phyloP scores from a whole-genome alignment of 495 filamentous ascomycete species.

The Penicillium diatomitis region DNA sequence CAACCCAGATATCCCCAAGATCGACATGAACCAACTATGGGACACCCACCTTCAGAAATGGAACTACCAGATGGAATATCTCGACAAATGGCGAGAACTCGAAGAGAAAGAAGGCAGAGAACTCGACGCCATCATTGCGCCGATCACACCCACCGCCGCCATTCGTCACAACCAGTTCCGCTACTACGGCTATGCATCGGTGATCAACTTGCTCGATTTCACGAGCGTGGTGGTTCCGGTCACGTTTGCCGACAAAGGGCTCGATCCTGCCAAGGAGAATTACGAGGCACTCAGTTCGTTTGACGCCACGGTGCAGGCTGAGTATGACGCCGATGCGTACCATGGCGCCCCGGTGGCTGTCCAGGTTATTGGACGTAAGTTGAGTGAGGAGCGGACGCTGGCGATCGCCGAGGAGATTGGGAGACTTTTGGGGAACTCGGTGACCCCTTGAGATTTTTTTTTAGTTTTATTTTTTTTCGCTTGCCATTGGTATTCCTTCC shows the following conservation, averaged over 20 bases:
- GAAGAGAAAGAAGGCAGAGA: slow-evolving; percentile 22
- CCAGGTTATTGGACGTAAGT: slow-evolving; percentile 37
- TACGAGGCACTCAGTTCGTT: slow-evolving; percentile 24
- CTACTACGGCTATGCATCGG: slow-evolving; percentile 30
- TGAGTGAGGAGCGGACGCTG: slow-evolving; percentile 41
- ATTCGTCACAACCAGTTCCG: slow-evolving; percentile 23
- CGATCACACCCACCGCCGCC: slow-evolving; percentile 37
- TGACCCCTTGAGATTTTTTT: neutral
- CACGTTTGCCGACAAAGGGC: slow-evolving; percentile 29
- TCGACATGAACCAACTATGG: slow-evolving; percentile 24
- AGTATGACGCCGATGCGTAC: slow-evolving; percentile 39
- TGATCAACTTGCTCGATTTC: slow-evolving; percentile 37
- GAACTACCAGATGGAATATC: slow-evolving; percentile 29
- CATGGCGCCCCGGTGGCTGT: slow-evolving; percentile 39
- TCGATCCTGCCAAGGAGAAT: slow-evolving; percentile 18
- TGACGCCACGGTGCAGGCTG: slow-evolving; percentile 16
- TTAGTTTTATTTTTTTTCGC: too few species aligned
- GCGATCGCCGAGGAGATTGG: slow-evolving; percentile 23
- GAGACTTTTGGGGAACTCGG: slow-evolving; percentile 2
- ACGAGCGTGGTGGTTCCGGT: slow-evolving; percentile 37
- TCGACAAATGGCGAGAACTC: slow-evolving; percentile 20
- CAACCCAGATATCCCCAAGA: slow-evolving; percentile 21
- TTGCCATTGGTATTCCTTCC: too few species aligned
- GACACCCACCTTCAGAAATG: slow-evolving; percentile 28
- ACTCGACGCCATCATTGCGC: slow-evolving; percentile 40